Percentiles rank a stretch among this genome's conserved stretches.
These are phyloP conservation scores for Acaromyces ingoldii DNA, from an alignment of 1,284 basidiomycete genomes.

Conservation along the genomic window DNA sequence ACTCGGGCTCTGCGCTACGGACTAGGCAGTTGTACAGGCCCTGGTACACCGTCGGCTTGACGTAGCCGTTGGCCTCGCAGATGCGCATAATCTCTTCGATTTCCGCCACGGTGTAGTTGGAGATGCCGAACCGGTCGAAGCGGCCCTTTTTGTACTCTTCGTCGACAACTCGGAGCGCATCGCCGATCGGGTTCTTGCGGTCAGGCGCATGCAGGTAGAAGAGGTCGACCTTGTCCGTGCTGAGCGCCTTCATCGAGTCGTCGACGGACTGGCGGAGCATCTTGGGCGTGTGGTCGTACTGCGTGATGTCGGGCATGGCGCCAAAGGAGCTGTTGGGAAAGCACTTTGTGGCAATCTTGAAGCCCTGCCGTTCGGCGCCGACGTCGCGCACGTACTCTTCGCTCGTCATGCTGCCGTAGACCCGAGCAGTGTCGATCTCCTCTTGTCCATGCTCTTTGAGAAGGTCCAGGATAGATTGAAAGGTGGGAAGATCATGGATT, in stretches of 20 bases:
- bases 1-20: constrained; percentile 20
- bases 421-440: constrained; percentile 57
- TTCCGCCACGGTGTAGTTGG: constrained; percentile 59
- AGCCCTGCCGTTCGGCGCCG: constrained; percentile 17
- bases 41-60: constrained; percentile 67
- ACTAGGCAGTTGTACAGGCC: constrained; percentile 52
- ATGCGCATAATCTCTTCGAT: constrained; percentile 64
- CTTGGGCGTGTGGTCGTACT: constrained; percentile 49
- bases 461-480: constrained; percentile 59
- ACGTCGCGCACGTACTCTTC: constrained; percentile 29
- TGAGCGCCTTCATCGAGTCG: constrained; percentile 48
- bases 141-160: constrained; percentile 58
- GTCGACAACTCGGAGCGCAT: constrained; percentile 57
- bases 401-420: constrained; percentile 51
- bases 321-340: constrained; percentile 46
- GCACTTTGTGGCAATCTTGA: constrained; percentile 33
- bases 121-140: constrained; percentile 58
- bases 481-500: constrained; percentile 58
- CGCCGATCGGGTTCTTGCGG: constrained; percentile 56
- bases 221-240: constrained; percentile 54
- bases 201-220: constrained; percentile 62
- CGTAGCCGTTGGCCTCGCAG: constrained; percentile 59
- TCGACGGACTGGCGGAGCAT: constrained; percentile 48
- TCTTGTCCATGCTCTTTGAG: constrained; percentile 61
- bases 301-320: constrained; percentile 38